Evolutionary conservation across 1,139 yeast species (phyloP).

Genomic region (Wickerhamomyces sp.): DNA sequence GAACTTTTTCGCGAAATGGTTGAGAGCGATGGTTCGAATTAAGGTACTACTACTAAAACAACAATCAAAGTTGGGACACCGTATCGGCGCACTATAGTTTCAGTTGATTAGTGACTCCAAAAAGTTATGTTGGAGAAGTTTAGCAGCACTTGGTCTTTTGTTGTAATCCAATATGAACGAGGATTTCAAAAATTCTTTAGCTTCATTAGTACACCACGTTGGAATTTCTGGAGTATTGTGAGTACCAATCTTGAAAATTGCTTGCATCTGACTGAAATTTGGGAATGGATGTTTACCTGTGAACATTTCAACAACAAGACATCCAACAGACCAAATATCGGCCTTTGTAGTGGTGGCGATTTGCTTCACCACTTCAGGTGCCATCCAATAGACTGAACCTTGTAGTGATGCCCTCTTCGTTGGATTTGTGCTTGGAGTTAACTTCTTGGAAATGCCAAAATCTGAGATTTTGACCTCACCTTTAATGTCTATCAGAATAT

Average conservation of each 20-base stretch:
- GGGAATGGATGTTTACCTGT: conserved; percentile 95
- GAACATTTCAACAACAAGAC: conserved; percentile 88
- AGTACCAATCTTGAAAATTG: conserved; percentile 87
- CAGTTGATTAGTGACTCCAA: conserved; percentile 41
- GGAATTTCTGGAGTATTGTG: conserved; percentile 76
- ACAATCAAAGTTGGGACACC: too few relatives aligned
- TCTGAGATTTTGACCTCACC: conserved; percentile 92
- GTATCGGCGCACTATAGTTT: too few relatives aligned
- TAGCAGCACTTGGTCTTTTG: conserved; percentile 69
- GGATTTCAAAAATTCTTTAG: conserved; percentile 56
- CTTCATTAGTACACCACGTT: conserved; percentile 65
- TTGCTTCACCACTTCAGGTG: conserved; percentile 94
- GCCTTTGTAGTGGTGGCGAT: conserved; percentile 85
- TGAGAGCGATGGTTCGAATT: too few relatives aligned
- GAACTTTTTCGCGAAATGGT: too few relatives aligned
- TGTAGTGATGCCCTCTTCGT: conserved; percentile 76
- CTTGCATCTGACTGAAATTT: conserved; percentile 92
- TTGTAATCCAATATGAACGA: conserved; percentile 74
- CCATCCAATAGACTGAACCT: conserved; percentile 98
- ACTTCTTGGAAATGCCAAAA: conserved; percentile 85
- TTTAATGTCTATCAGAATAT: conserved; percentile 80
- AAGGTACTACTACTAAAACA: too few relatives aligned
- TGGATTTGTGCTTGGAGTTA: conserved; percentile 26
- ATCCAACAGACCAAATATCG: conserved; percentile 95
- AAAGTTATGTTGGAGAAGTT: conserved; percentile 58